Evolutionary conservation across 1,284 basidiomycete species (phyloP), one percentile per base, ranked within the genome.

Genomic region (Sporisorium scitamineum): DNA sequence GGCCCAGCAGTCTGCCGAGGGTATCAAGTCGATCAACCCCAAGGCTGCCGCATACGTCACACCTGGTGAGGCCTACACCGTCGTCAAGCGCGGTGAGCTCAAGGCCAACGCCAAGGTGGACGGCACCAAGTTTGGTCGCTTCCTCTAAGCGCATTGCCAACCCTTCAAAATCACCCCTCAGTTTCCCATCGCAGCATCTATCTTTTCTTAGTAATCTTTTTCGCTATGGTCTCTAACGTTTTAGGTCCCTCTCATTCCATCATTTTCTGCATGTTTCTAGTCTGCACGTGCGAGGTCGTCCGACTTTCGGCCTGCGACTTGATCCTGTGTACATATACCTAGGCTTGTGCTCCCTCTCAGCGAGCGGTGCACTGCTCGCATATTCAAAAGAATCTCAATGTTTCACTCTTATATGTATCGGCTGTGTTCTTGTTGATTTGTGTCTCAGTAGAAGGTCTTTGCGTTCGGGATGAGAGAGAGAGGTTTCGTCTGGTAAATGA

Each of bases 21-120:
- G 60, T 24, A 53, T 63, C 67, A 76, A 73, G 64, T 55, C 65
- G 48, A 70, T 73, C 65, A 73, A 61, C 48, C 44, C 41, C 27
- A 78, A 77, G 59, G 77, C 80, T 27, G 65, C 72, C 54, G n/a
- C 68, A 13, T 84, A 84, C 61, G 60, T 83, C 29, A 67, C 77
- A 1, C 83, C 83, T 29, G 83, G 83, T 48, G 77, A 84, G 68
- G 75, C 78, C 14, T 84, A 83, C 74, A 61, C 59, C 42, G 76
- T 84, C 57, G 65, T 79, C 44, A 78, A 84, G 70, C 75, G 71
- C 31, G 75, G 70, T 16, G 74, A 74, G 14, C 69, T 81, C 26
- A 73, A 67, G 61, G 72, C 67, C 29, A 79, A 79, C 47, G 70
- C 70, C 39, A 78, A 74, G 72, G 66, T 74, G 5, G 69, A 67